Evolutionary conservation across 495 filamentous ascomycete species (phyloP).

Genomic region (Lasiosphaeria hispida): DNA sequence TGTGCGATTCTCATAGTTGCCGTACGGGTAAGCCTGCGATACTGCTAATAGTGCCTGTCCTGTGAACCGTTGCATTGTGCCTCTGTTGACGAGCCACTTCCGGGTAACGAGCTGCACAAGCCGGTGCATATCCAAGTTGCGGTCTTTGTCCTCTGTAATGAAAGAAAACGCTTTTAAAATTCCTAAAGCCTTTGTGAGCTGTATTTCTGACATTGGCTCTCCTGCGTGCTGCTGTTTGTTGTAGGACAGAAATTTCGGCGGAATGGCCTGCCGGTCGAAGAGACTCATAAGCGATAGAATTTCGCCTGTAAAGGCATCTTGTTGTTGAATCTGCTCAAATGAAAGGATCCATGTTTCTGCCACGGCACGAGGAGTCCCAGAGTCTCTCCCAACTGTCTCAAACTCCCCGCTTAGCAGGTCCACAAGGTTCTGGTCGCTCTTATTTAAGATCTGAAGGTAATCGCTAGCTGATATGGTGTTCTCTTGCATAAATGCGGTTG

Average conservation of each 20-base stretch:
- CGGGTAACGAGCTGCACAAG: conserved; percentile 45
- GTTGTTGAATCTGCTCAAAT: conserved; percentile 39
- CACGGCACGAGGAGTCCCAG: conserved; percentile 30
- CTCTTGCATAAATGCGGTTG: no score
- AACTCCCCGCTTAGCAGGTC: conserved; percentile 28
- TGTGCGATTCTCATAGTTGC: conserved; percentile 32
- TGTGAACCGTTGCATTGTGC: conserved; percentile 25
- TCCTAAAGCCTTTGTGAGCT: conserved; percentile 37
- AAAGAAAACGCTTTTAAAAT: conserved; percentile 44
- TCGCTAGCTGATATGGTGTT: conserved; percentile 29
- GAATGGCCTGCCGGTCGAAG: conserved; percentile 44
- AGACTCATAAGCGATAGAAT: conserved; percentile 45
- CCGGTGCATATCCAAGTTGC: conserved; percentile 40
- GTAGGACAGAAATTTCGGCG: conserved; percentile 33
- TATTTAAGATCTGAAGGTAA: conserved; percentile 35
- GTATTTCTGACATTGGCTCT: conserved; percentile 11
- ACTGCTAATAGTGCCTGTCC: conserved; percentile 32
- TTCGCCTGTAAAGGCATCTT: conserved; percentile 37
- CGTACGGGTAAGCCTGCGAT: conserved; percentile 32
- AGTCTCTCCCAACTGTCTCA: conserved; percentile 27
- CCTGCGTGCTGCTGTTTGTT: conserved; percentile 16
- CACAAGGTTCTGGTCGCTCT: conserved; percentile 24
- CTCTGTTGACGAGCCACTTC: conserved; percentile 41
- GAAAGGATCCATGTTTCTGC: conserved; percentile 38
- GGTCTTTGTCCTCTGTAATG: conserved; percentile 23